These are phyloP conservation scores for Fusarium sp. DNA, from an alignment of 2,329 filamentous ascomycete species.

Conservation along the genomic window DNA sequence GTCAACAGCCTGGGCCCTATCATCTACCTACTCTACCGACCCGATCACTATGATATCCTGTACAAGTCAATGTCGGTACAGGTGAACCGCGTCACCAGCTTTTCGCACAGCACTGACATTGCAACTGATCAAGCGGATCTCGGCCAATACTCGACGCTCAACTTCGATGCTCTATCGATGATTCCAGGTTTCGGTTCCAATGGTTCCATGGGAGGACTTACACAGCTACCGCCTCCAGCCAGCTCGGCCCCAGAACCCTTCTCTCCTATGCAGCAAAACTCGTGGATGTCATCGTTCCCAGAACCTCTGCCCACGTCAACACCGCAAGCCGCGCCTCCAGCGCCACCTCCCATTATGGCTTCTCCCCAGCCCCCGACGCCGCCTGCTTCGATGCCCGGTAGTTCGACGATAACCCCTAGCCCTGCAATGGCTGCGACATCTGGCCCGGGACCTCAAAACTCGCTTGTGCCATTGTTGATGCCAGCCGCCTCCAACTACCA, in stretches of 20 bases:
- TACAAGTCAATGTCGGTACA: conserved; percentile 71
- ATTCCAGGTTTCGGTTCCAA: conserved; percentile 57
- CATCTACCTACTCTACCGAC: conserved; percentile 73
- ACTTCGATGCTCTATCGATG: conserved; percentile 58
- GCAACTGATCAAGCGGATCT: conserved; percentile 54
- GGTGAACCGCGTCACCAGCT: conserved; percentile 63
- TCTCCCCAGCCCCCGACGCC: conserved; percentile 47
- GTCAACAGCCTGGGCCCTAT: conserved; percentile 59
- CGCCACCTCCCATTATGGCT: conserved; percentile 48
- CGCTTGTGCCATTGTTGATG: conserved; percentile 20
- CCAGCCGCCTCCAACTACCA: conserved; percentile 43
- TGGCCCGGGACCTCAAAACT: conserved; percentile 23
- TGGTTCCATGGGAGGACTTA: conserved; percentile 43
- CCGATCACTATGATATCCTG: conserved; percentile 92
- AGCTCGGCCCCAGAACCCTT: conserved; percentile 48
- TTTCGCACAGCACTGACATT: conserved; percentile 60
- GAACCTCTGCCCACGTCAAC: conserved; percentile 41
- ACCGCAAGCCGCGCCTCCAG: conserved; percentile 37
- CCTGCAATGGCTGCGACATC: conserved; percentile 36
- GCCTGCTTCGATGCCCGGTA: conserved; percentile 48
- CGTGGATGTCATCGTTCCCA: conserved; percentile 52
- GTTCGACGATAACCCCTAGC: conserved; percentile 33
- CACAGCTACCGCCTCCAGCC: conserved; percentile 51
- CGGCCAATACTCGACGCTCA: conserved; percentile 55
- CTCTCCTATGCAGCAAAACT: conserved; percentile 50